Conservation (phyloP, 169 alveolate species). For the Perkinsus olseni region DNA sequence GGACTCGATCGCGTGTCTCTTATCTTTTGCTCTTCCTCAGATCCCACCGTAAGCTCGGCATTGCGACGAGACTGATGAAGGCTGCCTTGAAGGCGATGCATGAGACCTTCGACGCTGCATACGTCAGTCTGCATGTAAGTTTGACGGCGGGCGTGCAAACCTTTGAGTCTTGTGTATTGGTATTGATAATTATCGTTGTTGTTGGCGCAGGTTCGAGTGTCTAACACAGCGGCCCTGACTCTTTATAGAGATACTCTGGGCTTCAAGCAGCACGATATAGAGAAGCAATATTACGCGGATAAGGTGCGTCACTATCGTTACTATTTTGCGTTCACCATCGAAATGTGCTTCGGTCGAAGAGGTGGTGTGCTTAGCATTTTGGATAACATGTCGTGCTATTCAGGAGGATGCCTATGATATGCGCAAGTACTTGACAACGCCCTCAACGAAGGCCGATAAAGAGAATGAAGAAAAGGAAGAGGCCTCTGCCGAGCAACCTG, state of each 20-base stretch:
- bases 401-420: conserved; percentile 67
- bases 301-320: conserved; percentile 48
- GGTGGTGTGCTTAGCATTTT: no score
- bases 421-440: conserved; percentile 17
- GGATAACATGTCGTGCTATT: not conserved
- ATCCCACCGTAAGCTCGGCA: conserved; percentile 72
- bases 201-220: conserved; percentile 59
- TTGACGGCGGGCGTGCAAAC: no score
- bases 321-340: no score
- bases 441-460: not conserved
- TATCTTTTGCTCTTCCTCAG: conserved; percentile 31
- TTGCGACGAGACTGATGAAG: conserved; percentile 62
- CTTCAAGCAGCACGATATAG: conserved; percentile 52
- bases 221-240: conserved; percentile 79
- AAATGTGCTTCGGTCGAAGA: no score
- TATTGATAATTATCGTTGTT: not conserved
- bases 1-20: no score
- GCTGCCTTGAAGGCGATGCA: conserved; percentile 55
- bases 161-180: no score
- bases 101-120: conserved; percentile 63
- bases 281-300: conserved; percentile 46
- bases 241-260: conserved; percentile 71
- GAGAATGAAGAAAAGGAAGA: not conserved
- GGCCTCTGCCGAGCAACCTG: not conserved
- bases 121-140: conserved; percentile 56